phyloP scores from a whole-genome alignment of 2,329 filamentous ascomycete species.

The Colletotrichum tanaceti region DNA sequence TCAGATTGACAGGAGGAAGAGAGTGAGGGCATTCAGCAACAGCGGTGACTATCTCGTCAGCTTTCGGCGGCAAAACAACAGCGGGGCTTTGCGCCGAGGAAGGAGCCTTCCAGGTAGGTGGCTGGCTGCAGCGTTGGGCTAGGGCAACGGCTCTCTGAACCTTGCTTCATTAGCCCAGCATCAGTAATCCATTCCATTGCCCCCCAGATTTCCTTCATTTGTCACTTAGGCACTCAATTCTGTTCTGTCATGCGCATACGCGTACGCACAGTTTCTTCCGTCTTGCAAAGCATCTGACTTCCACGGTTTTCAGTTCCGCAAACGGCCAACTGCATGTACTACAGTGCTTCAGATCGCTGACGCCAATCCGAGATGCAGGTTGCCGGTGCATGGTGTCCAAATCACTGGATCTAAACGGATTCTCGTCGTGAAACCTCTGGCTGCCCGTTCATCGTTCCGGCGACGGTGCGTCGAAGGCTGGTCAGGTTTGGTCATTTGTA shows the following conservation, averaged over 20 bases:
- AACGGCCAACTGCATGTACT: conserved; percentile 29
- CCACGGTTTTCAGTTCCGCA: not conserved
- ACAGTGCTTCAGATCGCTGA: conserved; percentile 22
- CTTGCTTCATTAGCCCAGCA: conserved; percentile 1
- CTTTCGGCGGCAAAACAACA: conserved; percentile 16
- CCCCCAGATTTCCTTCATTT: conserved; percentile 10
- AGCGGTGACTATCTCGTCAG: conserved; percentile 3
- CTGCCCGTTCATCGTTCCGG: not conserved
- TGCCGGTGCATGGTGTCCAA: conserved; percentile 31
- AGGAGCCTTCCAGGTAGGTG: conserved; percentile 38
- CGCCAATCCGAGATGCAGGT: conserved; percentile 15
- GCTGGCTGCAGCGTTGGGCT: not conserved
- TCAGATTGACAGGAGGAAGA: not conserved
- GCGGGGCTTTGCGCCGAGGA: conserved; percentile 14
- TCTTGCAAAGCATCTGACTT: not conserved
- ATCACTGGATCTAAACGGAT: conserved; percentile 31
- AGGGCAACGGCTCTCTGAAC: conserved; percentile 2
- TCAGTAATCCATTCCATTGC: conserved; percentile 11
- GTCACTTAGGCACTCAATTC: conserved; percentile 7
- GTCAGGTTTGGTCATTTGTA: not conserved
- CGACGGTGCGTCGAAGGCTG: not conserved
- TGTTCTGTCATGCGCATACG: too few relatives aligned
- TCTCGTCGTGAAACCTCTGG: not conserved
- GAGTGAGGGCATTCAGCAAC: conserved; percentile 12
- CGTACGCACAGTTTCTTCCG: not conserved